phyloP scores from a whole-genome alignment of 2,329 filamentous ascomycete genomes.

The Diaporthe australafricana region DNA sequence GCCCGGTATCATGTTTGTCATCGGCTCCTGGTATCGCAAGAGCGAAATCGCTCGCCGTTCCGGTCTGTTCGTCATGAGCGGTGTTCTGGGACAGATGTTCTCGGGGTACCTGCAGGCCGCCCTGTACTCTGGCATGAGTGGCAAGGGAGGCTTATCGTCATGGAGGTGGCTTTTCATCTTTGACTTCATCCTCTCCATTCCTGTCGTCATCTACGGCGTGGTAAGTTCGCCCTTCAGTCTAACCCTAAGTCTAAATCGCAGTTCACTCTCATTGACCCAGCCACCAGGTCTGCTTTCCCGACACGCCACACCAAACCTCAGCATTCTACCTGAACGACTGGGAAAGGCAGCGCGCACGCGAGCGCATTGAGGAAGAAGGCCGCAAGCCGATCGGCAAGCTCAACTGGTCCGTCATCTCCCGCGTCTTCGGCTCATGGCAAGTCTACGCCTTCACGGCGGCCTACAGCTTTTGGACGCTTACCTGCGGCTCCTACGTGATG shows the following conservation, averaged over 20 bases:
- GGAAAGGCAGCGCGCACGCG: slow-evolving; percentile 73
- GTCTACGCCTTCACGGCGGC: slow-evolving; percentile 55
- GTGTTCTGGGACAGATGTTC: slow-evolving; percentile 58
- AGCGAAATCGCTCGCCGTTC: slow-evolving; percentile 68
- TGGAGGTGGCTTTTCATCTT: slow-evolving; percentile 55
- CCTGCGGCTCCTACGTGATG: slow-evolving; percentile 52
- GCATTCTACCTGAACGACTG: slow-evolving; percentile 59
- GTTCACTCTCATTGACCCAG: too few species aligned
- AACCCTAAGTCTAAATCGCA: too few species aligned
- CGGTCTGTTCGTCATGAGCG: slow-evolving; percentile 68
- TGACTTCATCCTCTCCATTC: slow-evolving; percentile 51
- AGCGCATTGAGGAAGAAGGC: slow-evolving; percentile 73
- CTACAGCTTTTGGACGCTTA: slow-evolving; percentile 54
- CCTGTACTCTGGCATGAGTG: slow-evolving; percentile 49
- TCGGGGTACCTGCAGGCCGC: slow-evolving; percentile 50
- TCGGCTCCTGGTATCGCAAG: slow-evolving; percentile 70
- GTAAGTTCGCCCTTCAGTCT: slow-evolving; percentile 28
- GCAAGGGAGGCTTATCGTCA: slow-evolving; percentile 47
- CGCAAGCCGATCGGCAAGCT: slow-evolving; percentile 51
- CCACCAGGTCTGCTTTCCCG: slow-evolving; percentile 50
- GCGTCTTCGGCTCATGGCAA: slow-evolving; percentile 56
- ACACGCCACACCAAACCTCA: slow-evolving; percentile 55
- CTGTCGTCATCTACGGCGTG: slow-evolving; percentile 50
- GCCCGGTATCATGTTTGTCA: slow-evolving; percentile 54
- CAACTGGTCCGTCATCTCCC: slow-evolving; percentile 50